Percentiles rank a stretch among this genome's conserved stretches.
These are phyloP conservation scores for Fusarium foetens DNA, from an alignment of 2,329 filamentous ascomycete genomes.

Conservation along the genomic window DNA sequence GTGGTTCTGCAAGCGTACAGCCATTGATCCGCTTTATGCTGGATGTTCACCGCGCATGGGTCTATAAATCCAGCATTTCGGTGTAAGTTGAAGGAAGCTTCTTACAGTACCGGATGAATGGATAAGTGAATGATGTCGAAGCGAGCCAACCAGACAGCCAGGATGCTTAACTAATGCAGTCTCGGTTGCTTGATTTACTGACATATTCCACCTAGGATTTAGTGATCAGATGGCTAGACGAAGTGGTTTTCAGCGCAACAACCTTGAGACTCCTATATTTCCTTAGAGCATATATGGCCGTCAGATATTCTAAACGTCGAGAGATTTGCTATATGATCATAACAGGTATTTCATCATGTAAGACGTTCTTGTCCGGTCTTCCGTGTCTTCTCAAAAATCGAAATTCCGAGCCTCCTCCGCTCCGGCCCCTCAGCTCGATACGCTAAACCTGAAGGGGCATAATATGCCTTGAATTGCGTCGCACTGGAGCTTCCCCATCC, in stretches of 20 bases:
- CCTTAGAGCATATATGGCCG: background rate
- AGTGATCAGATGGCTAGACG: background rate
- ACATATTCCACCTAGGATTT: constrained; percentile 11
- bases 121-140: constrained; percentile 18
- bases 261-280: background rate
- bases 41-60: background rate
- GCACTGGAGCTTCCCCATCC: constrained; percentile 34
- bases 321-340: background rate
- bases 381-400: constrained; percentile 34
- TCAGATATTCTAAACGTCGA: too few relatives aligned
- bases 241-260: background rate
- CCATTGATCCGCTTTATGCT: background rate
- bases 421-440: constrained; percentile 27
- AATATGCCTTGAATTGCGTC: constrained; percentile 11
- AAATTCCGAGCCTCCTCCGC: constrained; percentile 42
- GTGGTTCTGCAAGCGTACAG: background rate
- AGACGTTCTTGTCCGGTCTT: constrained; percentile 7
- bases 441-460: constrained; percentile 18
- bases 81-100: background rate
- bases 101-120: constrained; percentile 27
- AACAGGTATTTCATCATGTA: background rate
- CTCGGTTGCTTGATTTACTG: background rate
- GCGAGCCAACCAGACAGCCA: constrained; percentile 28
- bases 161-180: background rate
- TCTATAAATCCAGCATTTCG: background rate